Percentiles rank a stretch among this genome's conserved stretches.
These are phyloP conservation scores for Barbatosphaeria neglecta DNA, from an alignment of 495 filamentous ascomycete genomes.

Conservation along the genomic window DNA sequence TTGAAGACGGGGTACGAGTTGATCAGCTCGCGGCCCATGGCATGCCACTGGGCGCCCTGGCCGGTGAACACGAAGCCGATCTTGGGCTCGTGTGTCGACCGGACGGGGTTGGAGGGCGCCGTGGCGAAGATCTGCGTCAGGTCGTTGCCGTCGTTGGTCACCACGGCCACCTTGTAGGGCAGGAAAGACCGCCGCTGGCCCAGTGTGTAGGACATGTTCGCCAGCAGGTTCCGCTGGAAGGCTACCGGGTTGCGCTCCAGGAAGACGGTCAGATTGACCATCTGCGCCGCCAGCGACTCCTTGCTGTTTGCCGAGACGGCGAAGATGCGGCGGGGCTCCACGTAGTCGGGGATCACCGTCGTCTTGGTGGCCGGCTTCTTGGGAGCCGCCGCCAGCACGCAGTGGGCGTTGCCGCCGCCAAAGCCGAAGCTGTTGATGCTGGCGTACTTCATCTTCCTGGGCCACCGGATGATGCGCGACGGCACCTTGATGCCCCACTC, in stretches of 20 bases:
- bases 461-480: constrained; percentile 4
- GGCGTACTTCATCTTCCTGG: constrained; percentile 4
- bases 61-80: constrained; percentile 29
- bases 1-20: constrained; percentile 18
- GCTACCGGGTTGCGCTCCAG: not conserved
- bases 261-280: constrained; percentile 8
- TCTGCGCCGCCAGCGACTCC: constrained; percentile 8
- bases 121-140: constrained; percentile 10
- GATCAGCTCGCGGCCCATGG: constrained; percentile 41
- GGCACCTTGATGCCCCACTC: constrained; percentile 24
- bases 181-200: constrained; percentile 17
- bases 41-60: constrained; percentile 42
- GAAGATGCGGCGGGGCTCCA: constrained; percentile 3
- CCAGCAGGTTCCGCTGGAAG: constrained; percentile 12
- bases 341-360: not conserved
- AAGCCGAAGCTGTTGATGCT: constrained; percentile 16
- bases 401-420: constrained; percentile 14
- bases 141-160: constrained; percentile 4
- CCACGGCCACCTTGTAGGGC: constrained; percentile 10
- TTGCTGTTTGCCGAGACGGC: constrained; percentile 10
- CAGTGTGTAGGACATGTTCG: constrained; percentile 22
- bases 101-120: constrained; percentile 7
- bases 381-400: constrained; percentile 9
- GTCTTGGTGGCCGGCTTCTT: not conserved
- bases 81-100: not conserved